Evolutionary conservation across 1,284 basidiomycete genomes (phyloP), one percentile per base, ranked within the genome.

Genomic region (Hymenochaete sp.): DNA sequence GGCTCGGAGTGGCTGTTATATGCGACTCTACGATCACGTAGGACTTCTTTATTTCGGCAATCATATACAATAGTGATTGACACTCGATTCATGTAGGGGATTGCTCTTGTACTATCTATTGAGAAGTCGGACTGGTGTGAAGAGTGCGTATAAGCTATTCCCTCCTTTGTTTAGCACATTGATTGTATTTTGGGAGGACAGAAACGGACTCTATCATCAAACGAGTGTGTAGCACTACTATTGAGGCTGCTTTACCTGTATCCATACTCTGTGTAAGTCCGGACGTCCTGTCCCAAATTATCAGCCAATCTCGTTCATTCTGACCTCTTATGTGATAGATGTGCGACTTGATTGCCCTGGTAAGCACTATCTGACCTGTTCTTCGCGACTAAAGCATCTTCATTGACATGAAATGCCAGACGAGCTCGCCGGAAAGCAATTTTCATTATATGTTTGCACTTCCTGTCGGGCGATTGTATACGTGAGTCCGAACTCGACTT

Each of bases 381-480:
- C 22, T 16, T 21, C 26, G 9, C 21, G 16, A n/a, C 18, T 13
- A 11, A 9, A 27, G 18, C 13, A 35, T 3, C 14, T 29, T 27
- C 25, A 11, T 18, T 19, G 14, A 11, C 26, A 3, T 18, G 14
- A 27, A 4, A 11, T 24, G 16, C 21, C 22, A 47, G 45, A 47
- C 45, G 18, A 40, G 26, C 19, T 41, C 38, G 7, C 45, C 45
- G 31, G 36, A 41, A 27, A 47, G 35, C 24, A 47, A 47, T 24
- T 19, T 47, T 5, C 45, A 47, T 26, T 47, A 47, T 32, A 47
- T 47, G 45, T 47, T 47, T 29, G 45, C 45, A 8, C 28, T 47
- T 10, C 45, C 45, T n/a, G 38, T 47, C 22, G 45, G 45, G 10
- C 38, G 45, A 18, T 33, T 47, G 7, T 41, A 41, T 14, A 47